A percentile compares a stretch with the other conserved stretches of the same genome.
Evolutionary conservation across 2,329 filamentous ascomycete genomes (phyloP).

Genomic region (Epichloe sibirici): DNA sequence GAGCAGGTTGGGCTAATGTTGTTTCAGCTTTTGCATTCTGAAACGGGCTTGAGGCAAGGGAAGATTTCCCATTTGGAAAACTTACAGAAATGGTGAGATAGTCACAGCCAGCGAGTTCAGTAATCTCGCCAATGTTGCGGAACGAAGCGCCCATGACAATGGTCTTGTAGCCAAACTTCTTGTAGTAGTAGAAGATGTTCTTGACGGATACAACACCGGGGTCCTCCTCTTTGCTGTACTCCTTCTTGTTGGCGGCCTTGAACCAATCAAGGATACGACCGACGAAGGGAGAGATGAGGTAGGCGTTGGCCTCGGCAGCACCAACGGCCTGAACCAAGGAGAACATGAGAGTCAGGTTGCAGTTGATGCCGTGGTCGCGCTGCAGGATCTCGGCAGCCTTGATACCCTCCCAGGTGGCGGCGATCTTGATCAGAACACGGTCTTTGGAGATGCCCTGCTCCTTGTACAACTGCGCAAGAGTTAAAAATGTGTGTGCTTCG

Average conservation of each 20-base stretch:
- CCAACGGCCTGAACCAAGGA: conserved; percentile 88
- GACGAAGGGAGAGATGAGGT: conserved; percentile 98
- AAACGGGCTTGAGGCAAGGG: too few species aligned
- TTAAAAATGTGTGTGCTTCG: conserved; percentile 3
- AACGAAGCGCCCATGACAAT: conserved; percentile 99
- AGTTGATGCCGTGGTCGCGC: conserved; percentile 91
- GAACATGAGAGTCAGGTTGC: conserved; percentile 99
- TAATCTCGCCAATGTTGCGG: conserved; percentile 93
- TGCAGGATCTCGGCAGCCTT: conserved; percentile 96
- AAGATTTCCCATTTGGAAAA: conserved; percentile 11
- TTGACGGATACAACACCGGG: conserved; percentile 92
- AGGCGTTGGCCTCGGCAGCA: conserved; percentile 87
- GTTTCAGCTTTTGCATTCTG: conserved; percentile 7
- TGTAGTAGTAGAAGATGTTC: conserved; percentile 99
- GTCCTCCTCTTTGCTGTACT: conserved; percentile 81
- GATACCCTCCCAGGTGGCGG: conserved; percentile 99
- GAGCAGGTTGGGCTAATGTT: conserved; percentile 66
- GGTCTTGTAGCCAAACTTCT: conserved; percentile 98
- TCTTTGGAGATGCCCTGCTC: conserved; percentile 83
- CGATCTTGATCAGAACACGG: conserved; percentile 95
- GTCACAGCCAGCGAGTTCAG: conserved; percentile 93
- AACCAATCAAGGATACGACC: conserved; percentile 99
- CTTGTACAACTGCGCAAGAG: conserved; percentile 68
- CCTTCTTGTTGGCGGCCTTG: conserved; percentile 93
- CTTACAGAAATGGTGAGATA: conserved; percentile 94